Percentiles rank a stretch among this genome's conserved stretches.
These are phyloP conservation scores for Gleditsia sinensis DNA, from an alignment of 306 rosid genomes.

Conservation along the genomic window DNA sequence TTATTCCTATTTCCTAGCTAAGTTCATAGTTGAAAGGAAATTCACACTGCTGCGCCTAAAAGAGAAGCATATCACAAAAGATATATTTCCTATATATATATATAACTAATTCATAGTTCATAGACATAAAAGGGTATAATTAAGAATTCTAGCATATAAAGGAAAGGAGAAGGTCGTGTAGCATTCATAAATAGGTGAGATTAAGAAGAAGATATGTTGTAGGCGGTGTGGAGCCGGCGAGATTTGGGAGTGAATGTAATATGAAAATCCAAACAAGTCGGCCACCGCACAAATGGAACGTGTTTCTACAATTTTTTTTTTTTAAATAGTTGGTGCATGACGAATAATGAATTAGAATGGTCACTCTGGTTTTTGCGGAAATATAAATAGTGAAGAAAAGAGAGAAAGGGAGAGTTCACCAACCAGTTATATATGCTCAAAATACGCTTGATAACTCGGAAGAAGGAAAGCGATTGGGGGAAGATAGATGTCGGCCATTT, in stretches of 20 bases:
- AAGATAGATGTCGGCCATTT: constrained; percentile 56
- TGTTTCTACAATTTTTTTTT: too few relatives aligned
- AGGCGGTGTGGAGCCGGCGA: not conserved
- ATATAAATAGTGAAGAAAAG: not conserved
- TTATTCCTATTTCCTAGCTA: too few relatives aligned
- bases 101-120: too few relatives aligned
- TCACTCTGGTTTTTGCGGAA: constrained; percentile 2
- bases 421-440: constrained; percentile 21
- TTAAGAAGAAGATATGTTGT: not conserved
- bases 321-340: too few relatives aligned
- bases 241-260: not conserved
- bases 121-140: not conserved
- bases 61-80: not conserved
- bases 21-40: too few relatives aligned
- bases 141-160: not conserved
- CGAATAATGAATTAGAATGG: not conserved
- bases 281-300: too few relatives aligned
- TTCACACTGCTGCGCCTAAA: too few relatives aligned
- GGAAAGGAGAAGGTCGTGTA: not conserved
- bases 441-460: constrained; percentile 2
- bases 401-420: constrained; percentile 33
- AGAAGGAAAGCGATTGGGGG: constrained; percentile 8
- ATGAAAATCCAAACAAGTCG: not conserved
- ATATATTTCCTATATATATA: too few relatives aligned
- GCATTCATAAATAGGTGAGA: not conserved